A percentile compares a stretch with the other conserved stretches of the same genome.
Evolutionary conservation across 352 stramenopile genomes (phyloP).

Genomic region (Pythium aquatile): DNA sequence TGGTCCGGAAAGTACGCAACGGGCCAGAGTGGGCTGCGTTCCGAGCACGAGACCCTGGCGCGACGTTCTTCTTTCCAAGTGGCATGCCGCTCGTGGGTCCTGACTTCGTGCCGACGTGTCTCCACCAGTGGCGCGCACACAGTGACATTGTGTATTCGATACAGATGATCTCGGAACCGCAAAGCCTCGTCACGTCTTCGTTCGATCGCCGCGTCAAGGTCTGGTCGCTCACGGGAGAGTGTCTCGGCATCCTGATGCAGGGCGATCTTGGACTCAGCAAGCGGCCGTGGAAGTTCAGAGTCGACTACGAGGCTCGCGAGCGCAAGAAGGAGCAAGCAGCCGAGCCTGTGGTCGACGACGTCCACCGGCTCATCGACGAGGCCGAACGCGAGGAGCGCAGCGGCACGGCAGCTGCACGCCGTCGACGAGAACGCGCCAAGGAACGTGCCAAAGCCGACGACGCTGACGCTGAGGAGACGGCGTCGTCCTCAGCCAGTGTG

Average conservation of each 20-base stretch:
- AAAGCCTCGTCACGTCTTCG: slow-evolving; percentile 71
- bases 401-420: background rate
- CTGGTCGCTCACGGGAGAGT: slow-evolving; percentile 62
- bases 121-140: slow-evolving; percentile 71
- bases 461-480: slow-evolving; percentile 4
- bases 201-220: slow-evolving; percentile 80
- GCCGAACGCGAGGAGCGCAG: slow-evolving; percentile 8
- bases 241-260: slow-evolving; percentile 75
- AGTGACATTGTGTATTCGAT: slow-evolving; percentile 75
- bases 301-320: slow-evolving; percentile 75
- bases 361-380: slow-evolving; percentile 39
- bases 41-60: slow-evolving; percentile 39
- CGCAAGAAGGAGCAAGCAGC: slow-evolving; percentile 60
- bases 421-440: slow-evolving; percentile 7
- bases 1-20: slow-evolving; percentile 70
- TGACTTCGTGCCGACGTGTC: slow-evolving; percentile 17
- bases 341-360: slow-evolving; percentile 56
- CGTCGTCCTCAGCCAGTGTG: slow-evolving; percentile 11
- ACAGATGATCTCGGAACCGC: slow-evolving; percentile 64
- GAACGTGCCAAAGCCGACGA: slow-evolving; percentile 7
- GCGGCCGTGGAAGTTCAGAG: slow-evolving; percentile 61
- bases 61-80: slow-evolving; percentile 58
- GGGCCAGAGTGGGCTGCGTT: slow-evolving; percentile 63
- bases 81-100: slow-evolving; percentile 42
- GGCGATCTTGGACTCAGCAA: slow-evolving; percentile 48